Conservation (phyloP, 2,329 filamentous ascomycete genomes). For the Dothistroma pini region DNA sequence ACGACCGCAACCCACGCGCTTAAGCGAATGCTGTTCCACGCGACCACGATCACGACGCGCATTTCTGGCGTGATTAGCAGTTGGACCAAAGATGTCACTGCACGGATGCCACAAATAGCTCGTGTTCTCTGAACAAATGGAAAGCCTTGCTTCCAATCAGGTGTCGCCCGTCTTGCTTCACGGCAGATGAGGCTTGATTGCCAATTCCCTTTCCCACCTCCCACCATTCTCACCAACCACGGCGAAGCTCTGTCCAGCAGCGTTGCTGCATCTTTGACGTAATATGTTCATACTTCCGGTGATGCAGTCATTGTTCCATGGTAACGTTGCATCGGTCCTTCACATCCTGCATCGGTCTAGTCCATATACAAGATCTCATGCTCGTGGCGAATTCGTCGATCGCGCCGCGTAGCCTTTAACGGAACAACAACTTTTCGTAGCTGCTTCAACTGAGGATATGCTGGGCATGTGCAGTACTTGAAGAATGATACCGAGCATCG, state of each 20-base stretch:
- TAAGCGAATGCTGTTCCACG: constrained; percentile 18
- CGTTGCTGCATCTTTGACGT: background rate
- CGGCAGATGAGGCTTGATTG: constrained; percentile 22
- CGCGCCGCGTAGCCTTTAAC: background rate
- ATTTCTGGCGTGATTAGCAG: constrained; percentile 20
- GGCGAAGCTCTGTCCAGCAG: background rate
- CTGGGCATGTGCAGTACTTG: background rate
- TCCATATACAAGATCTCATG: background rate
- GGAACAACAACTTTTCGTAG: background rate
- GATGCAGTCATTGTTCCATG: background rate
- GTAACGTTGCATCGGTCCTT: background rate
- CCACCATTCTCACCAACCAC: background rate
- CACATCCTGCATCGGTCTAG: background rate
- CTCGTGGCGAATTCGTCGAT: background rate
- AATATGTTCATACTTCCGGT: background rate
- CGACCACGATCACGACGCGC: constrained; percentile 17
- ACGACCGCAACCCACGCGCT: constrained; percentile 52
- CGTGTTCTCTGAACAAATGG: constrained; percentile 13
- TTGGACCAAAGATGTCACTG: constrained; percentile 12
- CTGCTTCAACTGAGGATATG: background rate
- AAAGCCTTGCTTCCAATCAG: constrained; percentile 15
- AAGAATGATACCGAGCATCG: background rate
- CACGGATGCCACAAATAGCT: constrained; percentile 15
- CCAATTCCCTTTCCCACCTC: constrained; percentile 16
- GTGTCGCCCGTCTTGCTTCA: constrained; percentile 22